Base-by-base conservation (phyloP, 495 filamentous ascomycete species). In the Trichoderma orchidacearum region DNA sequence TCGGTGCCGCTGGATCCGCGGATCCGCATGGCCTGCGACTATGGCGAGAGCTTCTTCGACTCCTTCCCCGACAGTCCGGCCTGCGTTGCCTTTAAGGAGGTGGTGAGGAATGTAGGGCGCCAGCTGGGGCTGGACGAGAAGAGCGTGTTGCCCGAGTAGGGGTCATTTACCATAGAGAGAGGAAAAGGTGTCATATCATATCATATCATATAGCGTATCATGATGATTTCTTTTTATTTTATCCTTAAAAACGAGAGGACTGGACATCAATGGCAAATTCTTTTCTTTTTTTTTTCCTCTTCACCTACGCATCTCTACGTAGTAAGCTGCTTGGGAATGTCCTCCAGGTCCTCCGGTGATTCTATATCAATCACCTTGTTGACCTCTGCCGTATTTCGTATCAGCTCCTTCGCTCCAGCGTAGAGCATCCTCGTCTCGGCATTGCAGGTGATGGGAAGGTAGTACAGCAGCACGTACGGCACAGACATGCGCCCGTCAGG, bases 1-100 rank as follows among this genome's bases (percentile, higher is more conserved):
- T 78, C 84, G 23, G 91, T 98, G n/a, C 93, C 93, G 34, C 71
- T 98, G 45, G 93, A 98, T 62, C 92, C 93, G 4, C 75, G 92
- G 51, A 91, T 98, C 54, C 91, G 93, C 1, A 95, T 96, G 86
- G 83, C 90, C 3, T 94, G 91, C 63, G 93, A 98, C 66, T 96
- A 86, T 70, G 93, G 93, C 1, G 94, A 97, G 79, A 96, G 90
- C 66, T 97, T 96, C 70, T 88, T 97, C 62, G 90, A 97, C 57
- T 80, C 81, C 41, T 98, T 86, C 68, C 88, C 92, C 0, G 92
- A 97, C 59, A 95, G 88, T 61, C 91, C 92, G 28, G 90, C 91
- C 2, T 90, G 86, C 62, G 73, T 73, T 58, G 89, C 89, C 3
- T 77, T 96, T 30, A 83, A 79, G 70, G 70, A 69, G 29, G 89